Percentiles rank a stretch among this genome's conserved stretches.
These are phyloP conservation scores for Polytrichum commune DNA, from an alignment of 225 moss, liverwort and hornwort genomes.

Conservation along the genomic window DNA sequence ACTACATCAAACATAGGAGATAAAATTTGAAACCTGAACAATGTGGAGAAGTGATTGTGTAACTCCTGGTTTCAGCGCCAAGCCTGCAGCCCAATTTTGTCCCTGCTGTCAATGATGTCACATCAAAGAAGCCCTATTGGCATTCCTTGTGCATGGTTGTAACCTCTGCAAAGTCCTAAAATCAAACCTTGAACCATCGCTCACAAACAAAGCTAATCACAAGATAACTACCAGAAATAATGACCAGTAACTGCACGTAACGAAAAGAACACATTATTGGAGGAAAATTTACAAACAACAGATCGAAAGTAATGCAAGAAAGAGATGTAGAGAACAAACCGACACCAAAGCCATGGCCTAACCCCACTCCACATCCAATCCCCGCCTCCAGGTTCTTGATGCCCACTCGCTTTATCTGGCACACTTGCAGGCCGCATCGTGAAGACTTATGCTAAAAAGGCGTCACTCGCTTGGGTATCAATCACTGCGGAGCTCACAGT, in stretches of 20 bases:
- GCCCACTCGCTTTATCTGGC: slow-evolving; percentile 66
- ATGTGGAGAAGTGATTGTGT: slow-evolving; percentile 40
- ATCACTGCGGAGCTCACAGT: slow-evolving; percentile 24
- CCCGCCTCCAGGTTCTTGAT: slow-evolving; percentile 67
- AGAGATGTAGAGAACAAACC: slow-evolving; percentile 38
- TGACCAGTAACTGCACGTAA: not conserved
- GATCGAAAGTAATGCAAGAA: not conserved
- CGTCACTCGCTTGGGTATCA: slow-evolving; percentile 17
- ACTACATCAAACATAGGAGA: not conserved
- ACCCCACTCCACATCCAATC: slow-evolving; percentile 62
- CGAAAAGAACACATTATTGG: not conserved
- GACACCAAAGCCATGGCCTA: slow-evolving; percentile 69
- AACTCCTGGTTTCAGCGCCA: slow-evolving; percentile 59
- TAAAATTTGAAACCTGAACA: slow-evolving; percentile 33
- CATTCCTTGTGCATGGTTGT: too few relatives aligned
- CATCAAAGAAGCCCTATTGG: too few relatives aligned
- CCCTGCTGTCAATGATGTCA: too few relatives aligned
- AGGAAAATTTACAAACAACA: not conserved
- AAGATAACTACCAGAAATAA: not conserved
- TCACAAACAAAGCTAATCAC: not conserved
- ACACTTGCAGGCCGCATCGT: slow-evolving; percentile 58
- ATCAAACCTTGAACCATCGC: not conserved
- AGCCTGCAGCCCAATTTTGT: slow-evolving; percentile 19
- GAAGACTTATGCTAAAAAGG: slow-evolving; percentile 42
- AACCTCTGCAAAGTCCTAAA: too few relatives aligned